Conservation (phyloP, 192 early-diverging fungal species). For the Lobulomyces angularis region DNA sequence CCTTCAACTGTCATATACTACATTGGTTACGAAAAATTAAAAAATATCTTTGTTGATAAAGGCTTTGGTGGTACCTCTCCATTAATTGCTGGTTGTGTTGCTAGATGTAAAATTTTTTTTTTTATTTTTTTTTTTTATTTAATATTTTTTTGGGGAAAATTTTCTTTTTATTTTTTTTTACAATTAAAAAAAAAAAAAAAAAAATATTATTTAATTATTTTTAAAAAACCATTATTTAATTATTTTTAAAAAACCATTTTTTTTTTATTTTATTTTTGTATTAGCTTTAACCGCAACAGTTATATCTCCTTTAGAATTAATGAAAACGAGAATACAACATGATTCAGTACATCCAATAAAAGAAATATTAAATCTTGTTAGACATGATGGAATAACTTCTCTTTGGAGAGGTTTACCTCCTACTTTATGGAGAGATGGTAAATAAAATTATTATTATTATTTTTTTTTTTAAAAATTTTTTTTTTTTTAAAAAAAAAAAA, state of each 20-base stretch:
- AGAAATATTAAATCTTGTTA: slow-evolving; percentile 48
- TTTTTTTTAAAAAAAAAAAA: too few relatives aligned
- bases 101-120: slow-evolving; percentile 45
- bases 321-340: slow-evolving; percentile 84
- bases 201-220: too few relatives aligned
- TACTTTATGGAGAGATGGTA: slow-evolving; percentile 88
- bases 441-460: neutral
- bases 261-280: neutral
- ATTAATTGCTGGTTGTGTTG: slow-evolving; percentile 59
- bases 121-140: neutral
- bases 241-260: too few relatives aligned
- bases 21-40: slow-evolving; percentile 81
- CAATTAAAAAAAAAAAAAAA: too few relatives aligned
- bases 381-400: slow-evolving; percentile 38
- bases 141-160: too few relatives aligned
- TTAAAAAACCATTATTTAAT: too few relatives aligned
- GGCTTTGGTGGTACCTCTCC: slow-evolving; percentile 29
- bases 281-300: slow-evolving; percentile 57
- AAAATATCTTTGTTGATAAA: slow-evolving; percentile 34
- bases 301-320: slow-evolving; percentile 82
- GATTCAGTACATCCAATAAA: slow-evolving; percentile 43
- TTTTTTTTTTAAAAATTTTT: neutral
- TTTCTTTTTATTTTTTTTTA: too few relatives aligned
- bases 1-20: slow-evolving; percentile 90
- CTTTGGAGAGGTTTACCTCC: slow-evolving; percentile 81